phyloP scores from a whole-genome alignment of 495 filamentous ascomycete species.

The Friedmanniomyces simplex region DNA sequence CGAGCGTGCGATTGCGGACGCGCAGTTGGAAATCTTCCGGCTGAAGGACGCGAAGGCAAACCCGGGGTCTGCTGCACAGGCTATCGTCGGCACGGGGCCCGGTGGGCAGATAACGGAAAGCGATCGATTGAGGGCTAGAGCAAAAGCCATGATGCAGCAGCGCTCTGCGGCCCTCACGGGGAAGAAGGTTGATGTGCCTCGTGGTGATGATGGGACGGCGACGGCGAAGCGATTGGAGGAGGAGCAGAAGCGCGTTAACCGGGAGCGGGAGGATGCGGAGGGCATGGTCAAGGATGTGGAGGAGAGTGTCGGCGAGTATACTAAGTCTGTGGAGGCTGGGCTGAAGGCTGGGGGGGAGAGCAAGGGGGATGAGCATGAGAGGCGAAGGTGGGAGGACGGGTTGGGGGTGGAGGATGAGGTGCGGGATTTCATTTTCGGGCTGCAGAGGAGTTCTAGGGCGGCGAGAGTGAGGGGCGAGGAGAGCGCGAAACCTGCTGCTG shows the following conservation, averaged over 20 bases:
- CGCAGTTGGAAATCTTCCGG: slow-evolving; percentile 87
- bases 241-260: slow-evolving; percentile 67
- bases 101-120: slow-evolving; percentile 87
- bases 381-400: slow-evolving; percentile 89
- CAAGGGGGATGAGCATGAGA: slow-evolving; percentile 71
- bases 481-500: slow-evolving; percentile 31
- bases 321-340: slow-evolving; percentile 69
- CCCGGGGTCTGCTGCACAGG: slow-evolving; percentile 67
- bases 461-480: slow-evolving; percentile 67
- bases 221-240: slow-evolving; percentile 71
- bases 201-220: slow-evolving; percentile 55
- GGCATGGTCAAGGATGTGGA: slow-evolving; percentile 94
- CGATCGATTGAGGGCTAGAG: slow-evolving; percentile 86
- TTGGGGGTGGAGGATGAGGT: slow-evolving; percentile 94
- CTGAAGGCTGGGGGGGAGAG: slow-evolving; percentile 72
- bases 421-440: slow-evolving; percentile 92
- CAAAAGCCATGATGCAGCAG: slow-evolving; percentile 97
- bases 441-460: slow-evolving; percentile 73
- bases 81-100: slow-evolving; percentile 86
- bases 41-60: slow-evolving; percentile 87
- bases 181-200: slow-evolving; percentile 49
- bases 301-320: slow-evolving; percentile 87
- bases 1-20: slow-evolving; percentile 86
- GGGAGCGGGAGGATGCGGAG: slow-evolving; percentile 87
- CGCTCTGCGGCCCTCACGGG: slow-evolving; percentile 86